These are phyloP conservation scores for Yamadazyma diddensiae DNA, from an alignment of 1,139 yeast species.

Conservation along the genomic window DNA sequence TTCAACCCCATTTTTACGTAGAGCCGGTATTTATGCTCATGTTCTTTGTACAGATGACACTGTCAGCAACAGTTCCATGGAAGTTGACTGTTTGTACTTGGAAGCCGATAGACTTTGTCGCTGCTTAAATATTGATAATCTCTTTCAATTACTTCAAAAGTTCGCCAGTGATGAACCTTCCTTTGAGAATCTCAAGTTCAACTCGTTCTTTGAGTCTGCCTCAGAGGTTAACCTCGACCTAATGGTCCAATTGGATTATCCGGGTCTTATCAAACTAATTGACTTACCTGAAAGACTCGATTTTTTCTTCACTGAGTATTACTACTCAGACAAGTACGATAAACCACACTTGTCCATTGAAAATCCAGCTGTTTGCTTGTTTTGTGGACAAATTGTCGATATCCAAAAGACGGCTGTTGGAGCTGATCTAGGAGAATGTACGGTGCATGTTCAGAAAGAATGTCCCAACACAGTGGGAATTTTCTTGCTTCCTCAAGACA, in stretches of 20 bases:
- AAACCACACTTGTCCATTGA: conserved; percentile 43
- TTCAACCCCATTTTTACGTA: conserved; percentile 66
- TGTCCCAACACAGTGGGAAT: conserved; percentile 75
- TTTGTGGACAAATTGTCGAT: conserved; percentile 71
- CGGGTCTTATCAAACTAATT: conserved; percentile 60
- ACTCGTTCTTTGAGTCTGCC: conserved; percentile 16
- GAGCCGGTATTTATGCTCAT: conserved; percentile 57
- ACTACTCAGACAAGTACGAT: conserved; percentile 44
- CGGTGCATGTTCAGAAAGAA: conserved; percentile 58
- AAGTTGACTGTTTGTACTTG: conserved; percentile 22
- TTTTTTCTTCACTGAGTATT: conserved; percentile 59
- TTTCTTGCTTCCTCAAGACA: conserved; percentile 72
- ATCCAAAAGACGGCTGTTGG: conserved; percentile 61
- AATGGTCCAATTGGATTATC: conserved; percentile 47
- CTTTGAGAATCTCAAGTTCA: conserved; percentile 18
- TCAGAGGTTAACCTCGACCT: conserved; percentile 2
- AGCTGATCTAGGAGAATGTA: conserved; percentile 60
- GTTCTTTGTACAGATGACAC: conserved; percentile 52
- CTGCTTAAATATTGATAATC: conserved; percentile 50
- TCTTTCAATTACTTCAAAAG: conserved; percentile 16
- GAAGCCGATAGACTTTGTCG: conserved; percentile 61
- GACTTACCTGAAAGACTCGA: conserved; percentile 69
- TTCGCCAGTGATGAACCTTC: conserved; percentile 9
- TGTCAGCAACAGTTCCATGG: conserved; percentile 28
- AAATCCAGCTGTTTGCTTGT: conserved; percentile 86